phyloP scores from a whole-genome alignment of 495 filamentous ascomycete species.

The Wilcoxina mikolae region DNA sequence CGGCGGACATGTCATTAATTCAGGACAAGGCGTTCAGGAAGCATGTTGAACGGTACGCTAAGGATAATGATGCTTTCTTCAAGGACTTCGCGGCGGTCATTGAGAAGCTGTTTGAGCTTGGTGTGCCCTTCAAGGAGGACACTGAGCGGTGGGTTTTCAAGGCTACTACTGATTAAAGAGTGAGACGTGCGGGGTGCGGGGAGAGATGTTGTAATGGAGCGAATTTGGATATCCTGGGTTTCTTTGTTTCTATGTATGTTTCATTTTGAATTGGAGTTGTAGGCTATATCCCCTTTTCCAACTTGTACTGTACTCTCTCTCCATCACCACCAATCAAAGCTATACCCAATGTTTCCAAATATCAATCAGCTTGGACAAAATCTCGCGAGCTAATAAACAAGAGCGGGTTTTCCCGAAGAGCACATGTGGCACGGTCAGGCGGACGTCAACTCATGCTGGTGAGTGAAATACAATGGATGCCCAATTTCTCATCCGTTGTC shows the following conservation, averaged over 20 bases:
- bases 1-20: constrained; percentile 73
- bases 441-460: too few relatives aligned
- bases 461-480: too few relatives aligned
- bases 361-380: too few relatives aligned
- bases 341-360: neutral
- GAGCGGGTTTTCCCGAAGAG: too few relatives aligned
- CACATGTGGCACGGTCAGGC: too few relatives aligned
- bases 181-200: neutral
- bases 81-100: constrained; percentile 73
- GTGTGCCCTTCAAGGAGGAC: constrained; percentile 64
- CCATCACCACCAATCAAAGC: neutral
- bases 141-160: constrained; percentile 66
- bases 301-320: neutral
- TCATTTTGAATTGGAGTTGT: neutral
- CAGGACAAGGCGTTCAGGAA: constrained; percentile 78
- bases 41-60: constrained; percentile 79
- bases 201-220: neutral
- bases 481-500: too few relatives aligned
- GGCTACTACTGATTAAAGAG: constrained; percentile 35
- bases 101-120: constrained; percentile 78
- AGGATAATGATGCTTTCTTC: constrained; percentile 85
- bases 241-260: neutral
- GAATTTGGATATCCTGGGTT: neutral
- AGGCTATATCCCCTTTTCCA: neutral
- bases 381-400: too few relatives aligned